These are phyloP conservation scores for Annulohypoxylon nitens DNA, from an alignment of 495 filamentous ascomycete species.

Conservation along the genomic window DNA sequence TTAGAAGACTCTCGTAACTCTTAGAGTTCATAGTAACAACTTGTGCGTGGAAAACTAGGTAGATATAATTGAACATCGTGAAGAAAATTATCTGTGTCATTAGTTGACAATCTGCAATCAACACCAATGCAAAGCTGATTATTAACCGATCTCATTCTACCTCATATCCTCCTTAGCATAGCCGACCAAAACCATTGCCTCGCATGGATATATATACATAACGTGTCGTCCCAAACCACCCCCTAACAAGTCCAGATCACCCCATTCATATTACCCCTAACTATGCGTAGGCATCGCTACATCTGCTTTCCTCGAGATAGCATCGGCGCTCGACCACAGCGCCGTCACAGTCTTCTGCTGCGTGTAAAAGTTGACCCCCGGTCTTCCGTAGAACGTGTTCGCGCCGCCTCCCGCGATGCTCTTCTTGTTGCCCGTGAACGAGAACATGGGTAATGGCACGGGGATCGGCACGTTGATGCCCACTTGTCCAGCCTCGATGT, in stretches of 20 bases:
- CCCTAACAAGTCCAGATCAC: slow-evolving; percentile 22
- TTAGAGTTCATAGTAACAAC: no score
- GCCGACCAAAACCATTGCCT: not conserved
- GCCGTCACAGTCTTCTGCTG: slow-evolving; percentile 98
- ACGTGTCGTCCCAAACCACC: not conserved
- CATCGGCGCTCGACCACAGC: slow-evolving; percentile 88
- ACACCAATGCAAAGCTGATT: not conserved
- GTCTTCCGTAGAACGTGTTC: slow-evolving; percentile 94
- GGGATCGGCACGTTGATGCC: slow-evolving; percentile 87
- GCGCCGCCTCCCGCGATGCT: slow-evolving; percentile 93
- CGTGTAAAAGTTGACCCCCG: slow-evolving; percentile 93
- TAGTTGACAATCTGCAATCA: not conserved
- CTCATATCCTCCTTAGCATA: not conserved
- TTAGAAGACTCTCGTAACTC: no score
- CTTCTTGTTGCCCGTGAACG: slow-evolving; percentile 98
- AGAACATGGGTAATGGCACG: slow-evolving; percentile 95
- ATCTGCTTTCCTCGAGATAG: slow-evolving; percentile 80
- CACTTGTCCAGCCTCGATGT: slow-evolving; percentile 82
- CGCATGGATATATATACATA: not conserved
- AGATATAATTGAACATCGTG: not conserved
- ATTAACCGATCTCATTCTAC: not conserved
- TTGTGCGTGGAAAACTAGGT: no score
- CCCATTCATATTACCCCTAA: slow-evolving; percentile 37
- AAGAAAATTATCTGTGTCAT: not conserved
- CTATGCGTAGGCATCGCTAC: slow-evolving; percentile 94